phyloP scores from a whole-genome alignment of 345 rosid genomes.

The Eucalyptus marginata region DNA sequence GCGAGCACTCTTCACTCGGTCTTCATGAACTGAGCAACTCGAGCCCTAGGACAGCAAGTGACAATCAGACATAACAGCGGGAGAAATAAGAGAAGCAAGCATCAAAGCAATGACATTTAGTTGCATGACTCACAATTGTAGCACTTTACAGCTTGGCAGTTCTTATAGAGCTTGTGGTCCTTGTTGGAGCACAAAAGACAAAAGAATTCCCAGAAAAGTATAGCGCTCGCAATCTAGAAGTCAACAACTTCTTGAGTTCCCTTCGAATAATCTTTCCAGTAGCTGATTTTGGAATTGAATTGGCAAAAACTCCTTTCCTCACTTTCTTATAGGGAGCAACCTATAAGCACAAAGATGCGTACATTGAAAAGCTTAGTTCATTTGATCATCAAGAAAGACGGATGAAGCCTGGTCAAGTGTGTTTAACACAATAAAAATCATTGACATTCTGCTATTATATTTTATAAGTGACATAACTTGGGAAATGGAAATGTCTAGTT shows the following conservation, averaged over 20 bases:
- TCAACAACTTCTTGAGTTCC: no score
- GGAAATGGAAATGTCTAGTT: not conserved
- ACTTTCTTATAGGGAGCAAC: conserved; percentile 77
- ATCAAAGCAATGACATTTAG: conserved; percentile 14
- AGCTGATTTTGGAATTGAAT: conserved; percentile 56
- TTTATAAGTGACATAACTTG: not conserved
- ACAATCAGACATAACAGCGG: not conserved
- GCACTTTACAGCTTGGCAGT: conserved; percentile 33
- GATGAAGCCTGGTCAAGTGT: not conserved
- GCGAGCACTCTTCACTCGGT: conserved; percentile 84
- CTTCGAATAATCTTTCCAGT: conserved; percentile 67
- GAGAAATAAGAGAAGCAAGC: not conserved
- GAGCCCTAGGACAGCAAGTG: conserved; percentile 42
- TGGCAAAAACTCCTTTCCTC: conserved; percentile 49
- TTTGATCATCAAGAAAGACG: no score
- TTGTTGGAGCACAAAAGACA: no score
- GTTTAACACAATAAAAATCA: not conserved
- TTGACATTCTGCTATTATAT: no score
- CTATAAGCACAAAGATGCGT: conserved; percentile 5
- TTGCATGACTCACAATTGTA: conserved; percentile 89
- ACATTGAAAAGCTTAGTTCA: not conserved
- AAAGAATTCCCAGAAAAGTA: conserved; percentile 6
- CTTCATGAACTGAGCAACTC: conserved; percentile 94
- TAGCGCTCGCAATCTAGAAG: no score
- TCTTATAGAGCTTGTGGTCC: no score